These are phyloP conservation scores for Triangularia verruculosa DNA, from an alignment of 2,329 filamentous ascomycete species.

Conservation along the genomic window DNA sequence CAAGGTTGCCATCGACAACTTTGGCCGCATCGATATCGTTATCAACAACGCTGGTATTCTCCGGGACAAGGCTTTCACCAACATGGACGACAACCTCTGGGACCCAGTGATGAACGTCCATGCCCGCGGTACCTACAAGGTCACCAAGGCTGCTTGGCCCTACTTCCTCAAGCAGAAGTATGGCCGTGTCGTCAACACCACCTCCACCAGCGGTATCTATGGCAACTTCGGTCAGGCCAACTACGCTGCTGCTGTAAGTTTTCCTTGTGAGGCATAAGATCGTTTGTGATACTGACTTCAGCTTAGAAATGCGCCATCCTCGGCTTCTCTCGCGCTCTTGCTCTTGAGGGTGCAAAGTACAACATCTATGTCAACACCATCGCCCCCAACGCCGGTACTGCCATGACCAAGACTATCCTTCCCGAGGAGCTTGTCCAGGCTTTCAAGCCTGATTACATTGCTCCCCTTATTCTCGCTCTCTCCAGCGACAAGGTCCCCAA, in stretches of 20 bases:
- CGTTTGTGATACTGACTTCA: conserved; percentile 29
- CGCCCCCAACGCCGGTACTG: conserved; percentile 92
- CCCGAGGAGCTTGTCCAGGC: conserved; percentile 97
- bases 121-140: conserved; percentile 90
- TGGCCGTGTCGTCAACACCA: conserved; percentile 93
- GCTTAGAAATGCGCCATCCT: conserved; percentile 83
- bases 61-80: conserved; percentile 94
- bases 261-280: neutral
- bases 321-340: conserved; percentile 89
- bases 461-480: conserved; percentile 84
- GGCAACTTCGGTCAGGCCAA: conserved; percentile 99
- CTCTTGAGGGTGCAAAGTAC: conserved; percentile 91
- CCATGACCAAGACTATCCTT: conserved; percentile 91
- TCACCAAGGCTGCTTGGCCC: conserved; percentile 96
- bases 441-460: conserved; percentile 98
- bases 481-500: conserved; percentile 81
- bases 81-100: conserved; percentile 96
- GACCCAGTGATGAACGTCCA: conserved; percentile 90
- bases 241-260: conserved; percentile 80
- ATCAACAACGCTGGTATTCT: conserved; percentile 99
- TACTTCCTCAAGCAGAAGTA: conserved; percentile 99
- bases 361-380: conserved; percentile 99
- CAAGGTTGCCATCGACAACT: conserved; percentile 89
- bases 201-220: conserved; percentile 95
- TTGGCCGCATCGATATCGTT: conserved; percentile 88